These are phyloP conservation scores for Wickerhamomyces rabaulensis DNA, from an alignment of 805 yeast genomes.

Conservation along the genomic window DNA sequence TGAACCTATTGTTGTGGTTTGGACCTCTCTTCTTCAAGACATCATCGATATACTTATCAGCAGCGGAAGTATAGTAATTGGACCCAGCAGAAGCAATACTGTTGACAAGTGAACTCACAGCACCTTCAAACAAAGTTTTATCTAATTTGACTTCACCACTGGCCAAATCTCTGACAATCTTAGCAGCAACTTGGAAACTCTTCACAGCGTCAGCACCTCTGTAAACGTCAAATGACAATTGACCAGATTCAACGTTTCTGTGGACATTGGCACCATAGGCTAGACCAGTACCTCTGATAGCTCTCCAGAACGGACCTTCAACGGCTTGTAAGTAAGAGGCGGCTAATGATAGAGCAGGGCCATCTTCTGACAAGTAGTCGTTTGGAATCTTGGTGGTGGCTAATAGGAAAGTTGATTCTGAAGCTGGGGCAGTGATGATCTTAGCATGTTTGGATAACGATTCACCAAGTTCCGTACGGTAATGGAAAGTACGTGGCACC, in stretches of 20 bases:
- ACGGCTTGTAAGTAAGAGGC: constrained; percentile 75
- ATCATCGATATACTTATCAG: constrained; percentile 58
- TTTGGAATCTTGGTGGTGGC: constrained; percentile 57
- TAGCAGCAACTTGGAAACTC: constrained; percentile 54
- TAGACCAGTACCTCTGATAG: constrained; percentile 88
- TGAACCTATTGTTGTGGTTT: constrained; percentile 47
- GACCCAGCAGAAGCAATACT: constrained; percentile 63
- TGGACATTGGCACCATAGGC: constrained; percentile 81
- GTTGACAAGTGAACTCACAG: constrained; percentile 72
- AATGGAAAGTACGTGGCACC: constrained; percentile 49
- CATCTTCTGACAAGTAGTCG: constrained; percentile 50
- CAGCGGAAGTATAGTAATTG: constrained; percentile 62
- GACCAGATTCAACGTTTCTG: constrained; percentile 60
- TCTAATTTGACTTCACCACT: constrained; percentile 53
- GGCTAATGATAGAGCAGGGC: constrained; percentile 66
- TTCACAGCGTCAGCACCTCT: constrained; percentile 80
- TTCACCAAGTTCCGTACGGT: constrained; percentile 52
- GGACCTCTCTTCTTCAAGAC: constrained; percentile 69
- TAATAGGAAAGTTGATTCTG: constrained; percentile 72
- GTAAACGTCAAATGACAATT: constrained; percentile 60
- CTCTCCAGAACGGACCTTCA: constrained; percentile 97
- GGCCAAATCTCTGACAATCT: constrained; percentile 58
- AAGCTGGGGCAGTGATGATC: constrained; percentile 72
- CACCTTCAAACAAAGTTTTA: constrained; percentile 56
- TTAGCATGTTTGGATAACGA: constrained; percentile 48